Conservation (phyloP, 345 rosid species). For the Cochlearia excelsa region DNA sequence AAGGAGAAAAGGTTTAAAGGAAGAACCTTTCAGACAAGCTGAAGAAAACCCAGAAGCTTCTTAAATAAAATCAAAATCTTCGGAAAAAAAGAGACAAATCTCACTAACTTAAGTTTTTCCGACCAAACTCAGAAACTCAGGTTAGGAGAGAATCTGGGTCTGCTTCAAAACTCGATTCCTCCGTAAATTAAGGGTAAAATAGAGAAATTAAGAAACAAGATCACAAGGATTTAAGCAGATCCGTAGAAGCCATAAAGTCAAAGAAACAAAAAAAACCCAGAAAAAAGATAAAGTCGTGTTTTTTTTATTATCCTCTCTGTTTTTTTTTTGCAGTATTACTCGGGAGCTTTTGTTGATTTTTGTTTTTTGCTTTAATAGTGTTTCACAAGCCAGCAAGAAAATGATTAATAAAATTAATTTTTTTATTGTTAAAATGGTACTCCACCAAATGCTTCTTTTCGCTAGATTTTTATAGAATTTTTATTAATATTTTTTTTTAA, state of each 20-base stretch:
- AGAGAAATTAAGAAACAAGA: conserved; percentile 23
- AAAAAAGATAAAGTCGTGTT: conserved; percentile 37
- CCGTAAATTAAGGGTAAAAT: conserved; percentile 23
- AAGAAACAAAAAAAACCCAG: conserved; percentile 36
- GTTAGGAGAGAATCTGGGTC: conserved; percentile 28
- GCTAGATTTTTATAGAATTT: conserved; percentile 26
- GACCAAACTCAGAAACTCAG: conserved; percentile 31
- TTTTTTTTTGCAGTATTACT: conserved; percentile 30
- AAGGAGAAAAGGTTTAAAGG: conserved; percentile 9
- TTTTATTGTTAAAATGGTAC: conserved; percentile 6
- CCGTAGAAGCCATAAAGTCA: conserved; percentile 36
- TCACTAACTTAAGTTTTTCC: conserved; percentile 9
- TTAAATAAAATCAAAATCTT: conserved; percentile 12
- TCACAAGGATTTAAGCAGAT: conserved; percentile 35
- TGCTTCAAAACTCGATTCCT: conserved; percentile 25
- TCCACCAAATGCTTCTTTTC: conserved; percentile 17
- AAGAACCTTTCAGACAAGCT: conserved; percentile 30
- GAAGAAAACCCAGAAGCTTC: conserved; percentile 19
- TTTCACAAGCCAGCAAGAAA: conserved; percentile 36
- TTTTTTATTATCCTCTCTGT: conserved; percentile 8
- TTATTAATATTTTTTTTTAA: not conserved
- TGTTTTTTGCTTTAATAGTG: conserved; percentile 18
- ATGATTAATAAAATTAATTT: conserved; percentile 11
- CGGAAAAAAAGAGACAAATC: conserved; percentile 13
- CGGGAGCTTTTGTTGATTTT: conserved; percentile 35